phyloP scores from a whole-genome alignment of 345 rosid genomes.

The Corymbia maculata region DNA sequence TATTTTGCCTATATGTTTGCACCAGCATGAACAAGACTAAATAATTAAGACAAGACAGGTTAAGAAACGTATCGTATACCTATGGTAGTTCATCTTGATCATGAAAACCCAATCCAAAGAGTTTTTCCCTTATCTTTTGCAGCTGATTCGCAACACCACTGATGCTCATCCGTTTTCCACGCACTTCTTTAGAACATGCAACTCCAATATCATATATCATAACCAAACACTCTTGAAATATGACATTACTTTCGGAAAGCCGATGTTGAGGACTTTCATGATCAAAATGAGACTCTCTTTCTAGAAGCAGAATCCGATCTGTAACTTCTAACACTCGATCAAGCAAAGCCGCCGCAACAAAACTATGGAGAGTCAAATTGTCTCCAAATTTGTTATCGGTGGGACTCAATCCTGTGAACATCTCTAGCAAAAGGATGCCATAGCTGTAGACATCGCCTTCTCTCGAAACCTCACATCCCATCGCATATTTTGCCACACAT shows the following conservation, averaged over 20 bases:
- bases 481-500: too few relatives aligned
- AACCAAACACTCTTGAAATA: background rate
- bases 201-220: background rate
- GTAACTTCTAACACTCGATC: background rate
- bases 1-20: background rate
- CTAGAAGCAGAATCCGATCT: background rate
- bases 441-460: too few relatives aligned
- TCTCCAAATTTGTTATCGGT: background rate
- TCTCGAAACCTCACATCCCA: too few relatives aligned
- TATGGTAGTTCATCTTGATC: background rate
- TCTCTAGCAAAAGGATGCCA: too few relatives aligned
- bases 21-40: background rate
- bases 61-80: background rate
- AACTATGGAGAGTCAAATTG: background rate
- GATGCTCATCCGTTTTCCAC: background rate
- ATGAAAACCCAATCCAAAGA: background rate
- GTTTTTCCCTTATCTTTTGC: background rate
- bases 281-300: background rate
- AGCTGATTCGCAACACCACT: background rate
- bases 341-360: background rate
- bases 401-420: background rate
- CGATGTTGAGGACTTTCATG: rapidly evolving
- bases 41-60: background rate
- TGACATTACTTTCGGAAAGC: background rate
- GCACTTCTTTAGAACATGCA: background rate